Base-by-base conservation (phyloP, 345 rosid species). In the Eucalyptus dawsonii region DNA sequence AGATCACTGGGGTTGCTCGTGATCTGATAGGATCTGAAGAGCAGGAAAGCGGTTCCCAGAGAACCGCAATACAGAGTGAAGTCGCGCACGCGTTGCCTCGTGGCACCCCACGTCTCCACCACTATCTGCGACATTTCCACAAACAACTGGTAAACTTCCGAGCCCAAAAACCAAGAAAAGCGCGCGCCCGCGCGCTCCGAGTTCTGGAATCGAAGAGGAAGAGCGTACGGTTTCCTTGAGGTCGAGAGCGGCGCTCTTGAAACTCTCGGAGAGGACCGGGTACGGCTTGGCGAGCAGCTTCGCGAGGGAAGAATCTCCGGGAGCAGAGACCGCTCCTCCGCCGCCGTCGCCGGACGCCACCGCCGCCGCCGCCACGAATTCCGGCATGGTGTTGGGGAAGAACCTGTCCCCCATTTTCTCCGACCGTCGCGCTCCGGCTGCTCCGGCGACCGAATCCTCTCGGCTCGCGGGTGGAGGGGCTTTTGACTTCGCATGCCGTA, bases 221-320 rank as follows among this genome's bases (percentile, higher is more conserved):
- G 58, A 67, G 90, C 47, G 85, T 92, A 97, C 99, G 29, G 92
- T 94, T 91, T 95, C 98, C 94, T 95, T 97, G 89, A 97, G 94
- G 89, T 95, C 95, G 88, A 96, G 90, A 51, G 96, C 99, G 49
- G 95, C 90, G 86, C 94, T 93, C 83, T 91, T 94, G 90, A 97
- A 93, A 69, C 89, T 92, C 88, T 93, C 93, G 34, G 97, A 93
- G 90, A 96, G 93, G 88, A 92, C 83, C 42, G 93, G 86, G 93
- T 94, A 94, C 2, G 98, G 97, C 95, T 91, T 93, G 45, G 94
- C 93, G 81, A 97, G 97, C 53, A 96, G 95, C 81, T 93, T 93
- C 92, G 88, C 76, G 83, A 95, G 93, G n/a, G 97, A 88, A 86
- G 27, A 37, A 88, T 94, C 96, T 56, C 90, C 94, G 60, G 72